phyloP scores from a whole-genome alignment of 257 asterid species.

The Solanum clarkiae region DNA sequence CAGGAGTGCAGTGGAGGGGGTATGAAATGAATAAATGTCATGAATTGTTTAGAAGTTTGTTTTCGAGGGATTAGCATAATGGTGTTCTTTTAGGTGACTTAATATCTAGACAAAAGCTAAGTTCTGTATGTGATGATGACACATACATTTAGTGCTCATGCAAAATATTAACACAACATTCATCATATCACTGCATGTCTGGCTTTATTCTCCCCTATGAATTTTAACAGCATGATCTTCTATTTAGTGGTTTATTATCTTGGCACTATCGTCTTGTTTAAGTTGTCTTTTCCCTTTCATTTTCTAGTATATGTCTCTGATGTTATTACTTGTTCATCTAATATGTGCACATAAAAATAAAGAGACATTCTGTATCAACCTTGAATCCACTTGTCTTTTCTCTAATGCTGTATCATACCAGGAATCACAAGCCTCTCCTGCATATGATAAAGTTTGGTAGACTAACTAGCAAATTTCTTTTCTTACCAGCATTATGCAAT shows the following conservation, averaged over 20 bases:
- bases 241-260: neutral
- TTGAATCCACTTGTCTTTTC: neutral
- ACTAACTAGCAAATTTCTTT: neutral
- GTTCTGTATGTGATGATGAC: neutral
- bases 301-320: neutral
- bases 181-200: neutral
- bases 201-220: neutral
- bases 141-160: neutral
- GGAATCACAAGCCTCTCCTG: neutral
- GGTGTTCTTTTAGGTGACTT: neutral
- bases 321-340: neutral
- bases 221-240: neutral
- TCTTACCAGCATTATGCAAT: constrained; percentile 74
- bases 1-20: neutral
- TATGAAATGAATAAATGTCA: neutral
- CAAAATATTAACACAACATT: neutral
- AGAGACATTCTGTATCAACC: neutral
- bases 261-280: neutral
- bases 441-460: neutral
- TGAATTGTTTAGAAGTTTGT: neutral
- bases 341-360: neutral
- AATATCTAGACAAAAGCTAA: neutral
- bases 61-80: neutral
- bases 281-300: neutral
- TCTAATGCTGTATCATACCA: neutral